A percentile compares a stretch with the other conserved stretches of the same genome.
phyloP scores from a whole-genome alignment of 169 alveolate species.

The Plasmodium falciparum region DNA sequence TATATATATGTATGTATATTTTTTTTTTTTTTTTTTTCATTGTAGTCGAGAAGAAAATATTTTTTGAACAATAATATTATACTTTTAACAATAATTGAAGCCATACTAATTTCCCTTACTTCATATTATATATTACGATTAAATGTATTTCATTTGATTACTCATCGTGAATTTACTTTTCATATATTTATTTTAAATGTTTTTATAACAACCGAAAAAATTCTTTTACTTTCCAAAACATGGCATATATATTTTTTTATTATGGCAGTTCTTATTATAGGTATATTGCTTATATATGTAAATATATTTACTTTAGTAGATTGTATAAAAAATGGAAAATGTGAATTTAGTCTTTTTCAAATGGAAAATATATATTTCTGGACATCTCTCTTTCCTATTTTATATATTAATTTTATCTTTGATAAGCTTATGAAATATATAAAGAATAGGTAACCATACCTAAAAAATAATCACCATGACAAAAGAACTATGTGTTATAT shows the following conservation, averaged over 20 bases:
- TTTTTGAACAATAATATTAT: conserved; percentile 61
- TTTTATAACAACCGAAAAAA: conserved; percentile 66
- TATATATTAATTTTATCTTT: conserved; percentile 41
- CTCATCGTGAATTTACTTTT: conserved; percentile 69
- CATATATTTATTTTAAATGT: conserved; percentile 53
- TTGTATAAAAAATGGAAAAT: conserved; percentile 52
- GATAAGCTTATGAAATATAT: conserved; percentile 44
- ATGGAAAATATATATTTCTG: conserved; percentile 52
- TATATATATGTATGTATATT: neutral
- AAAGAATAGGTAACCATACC: conserved; percentile 17
- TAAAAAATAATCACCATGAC: neutral
- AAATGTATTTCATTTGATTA: conserved; percentile 13
- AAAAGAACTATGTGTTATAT: no score
- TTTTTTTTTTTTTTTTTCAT: conserved; percentile 15
- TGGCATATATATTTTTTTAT: conserved; percentile 75
- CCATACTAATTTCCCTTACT: conserved; percentile 26
- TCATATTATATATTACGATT: conserved; percentile 38
- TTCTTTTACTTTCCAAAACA: conserved; percentile 47
- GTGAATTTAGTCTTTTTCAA: conserved; percentile 60
- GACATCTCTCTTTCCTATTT: conserved; percentile 51
- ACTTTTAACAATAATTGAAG: conserved; percentile 53
- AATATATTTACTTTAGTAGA: conserved; percentile 65
- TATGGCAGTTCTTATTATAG: conserved; percentile 23
- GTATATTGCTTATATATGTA: conserved; percentile 34
- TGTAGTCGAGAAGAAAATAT: conserved; percentile 72